phyloP scores from a whole-genome alignment of 495 filamentous ascomycete genomes.

The Talaromyces thailandensis region DNA sequence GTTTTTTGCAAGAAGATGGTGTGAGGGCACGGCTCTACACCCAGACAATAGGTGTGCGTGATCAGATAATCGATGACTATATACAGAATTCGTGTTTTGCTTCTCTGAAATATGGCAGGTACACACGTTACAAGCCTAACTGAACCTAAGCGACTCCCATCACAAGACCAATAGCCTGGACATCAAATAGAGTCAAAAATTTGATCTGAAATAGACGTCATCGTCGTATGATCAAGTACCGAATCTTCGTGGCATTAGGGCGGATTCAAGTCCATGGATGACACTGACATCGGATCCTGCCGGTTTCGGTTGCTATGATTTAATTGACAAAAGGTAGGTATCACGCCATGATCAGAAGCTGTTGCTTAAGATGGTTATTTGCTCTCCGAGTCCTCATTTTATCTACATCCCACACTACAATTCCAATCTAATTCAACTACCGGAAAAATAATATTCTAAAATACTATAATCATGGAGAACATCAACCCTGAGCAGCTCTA shows the following conservation, averaged over 20 bases:
- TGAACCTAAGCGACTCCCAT: neutral
- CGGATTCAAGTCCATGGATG: neutral
- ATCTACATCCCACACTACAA: too few relatives aligned
- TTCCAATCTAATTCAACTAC: neutral
- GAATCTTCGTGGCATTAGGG: neutral
- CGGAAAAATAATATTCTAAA: neutral
- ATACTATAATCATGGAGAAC: neutral
- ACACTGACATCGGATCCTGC: neutral
- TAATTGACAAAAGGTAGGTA: neutral
- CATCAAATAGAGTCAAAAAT: neutral
- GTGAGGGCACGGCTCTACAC: too few relatives aligned
- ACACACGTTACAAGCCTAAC: too few relatives aligned
- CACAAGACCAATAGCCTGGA: neutral
- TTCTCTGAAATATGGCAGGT: too few relatives aligned
- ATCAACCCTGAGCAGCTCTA: slow-evolving; percentile 6
- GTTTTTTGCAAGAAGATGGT: too few relatives aligned
- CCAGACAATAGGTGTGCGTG: too few relatives aligned
- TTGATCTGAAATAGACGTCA: neutral
- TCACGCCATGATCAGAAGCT: neutral
- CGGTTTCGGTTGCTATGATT: neutral
- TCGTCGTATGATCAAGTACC: neutral
- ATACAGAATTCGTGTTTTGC: too few relatives aligned
- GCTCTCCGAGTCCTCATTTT: neutral
- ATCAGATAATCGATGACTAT: too few relatives aligned
- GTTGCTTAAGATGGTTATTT: neutral